Evolutionary conservation across 345 rosid genomes (phyloP).

Genomic region (Hibiscus syriacus): DNA sequence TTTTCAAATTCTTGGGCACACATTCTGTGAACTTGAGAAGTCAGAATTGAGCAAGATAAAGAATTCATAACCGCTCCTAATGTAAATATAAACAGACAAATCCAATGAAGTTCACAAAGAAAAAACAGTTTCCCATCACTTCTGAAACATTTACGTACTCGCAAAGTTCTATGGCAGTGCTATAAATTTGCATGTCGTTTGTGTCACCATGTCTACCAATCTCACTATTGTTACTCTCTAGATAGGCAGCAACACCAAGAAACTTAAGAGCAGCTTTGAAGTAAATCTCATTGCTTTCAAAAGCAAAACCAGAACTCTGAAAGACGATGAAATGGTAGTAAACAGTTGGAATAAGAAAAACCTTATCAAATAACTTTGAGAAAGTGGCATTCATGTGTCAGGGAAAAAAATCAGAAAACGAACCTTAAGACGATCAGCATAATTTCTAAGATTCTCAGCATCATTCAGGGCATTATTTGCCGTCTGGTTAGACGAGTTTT

Average conservation of each 20-base stretch:
- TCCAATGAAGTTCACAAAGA: constrained; percentile 1
- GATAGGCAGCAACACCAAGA: constrained; percentile 58
- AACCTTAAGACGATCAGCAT: constrained; percentile 66
- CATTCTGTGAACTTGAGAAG: constrained; percentile 34
- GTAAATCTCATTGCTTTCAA: constrained; percentile 53
- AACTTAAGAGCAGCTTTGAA: constrained; percentile 74
- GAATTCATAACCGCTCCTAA: not conserved
- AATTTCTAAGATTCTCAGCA: constrained; percentile 45
- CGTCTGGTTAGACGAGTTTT: constrained; percentile 30
- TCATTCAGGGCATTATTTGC: constrained; percentile 41
- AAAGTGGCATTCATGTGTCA: constrained; percentile 8
- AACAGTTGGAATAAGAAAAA: constrained; percentile 18
- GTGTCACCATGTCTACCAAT: constrained; percentile 31
- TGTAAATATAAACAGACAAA: too few species aligned
- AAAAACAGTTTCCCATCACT: constrained; percentile 9
- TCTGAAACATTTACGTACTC: constrained; percentile 44
- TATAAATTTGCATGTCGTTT: constrained; percentile 42
- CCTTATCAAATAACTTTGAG: not conserved
- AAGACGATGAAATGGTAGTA: constrained; percentile 16
- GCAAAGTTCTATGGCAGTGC: constrained; percentile 50
- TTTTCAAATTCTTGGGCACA: constrained; percentile 68
- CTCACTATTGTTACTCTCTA: constrained; percentile 45
- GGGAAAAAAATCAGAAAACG: constrained; percentile 8
- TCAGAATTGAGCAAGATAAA: constrained; percentile 4
- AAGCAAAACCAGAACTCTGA: constrained; percentile 43